Conservation (phyloP, 202 grass and related monocot species). For the Dendrocalamus latiflorus region DNA sequence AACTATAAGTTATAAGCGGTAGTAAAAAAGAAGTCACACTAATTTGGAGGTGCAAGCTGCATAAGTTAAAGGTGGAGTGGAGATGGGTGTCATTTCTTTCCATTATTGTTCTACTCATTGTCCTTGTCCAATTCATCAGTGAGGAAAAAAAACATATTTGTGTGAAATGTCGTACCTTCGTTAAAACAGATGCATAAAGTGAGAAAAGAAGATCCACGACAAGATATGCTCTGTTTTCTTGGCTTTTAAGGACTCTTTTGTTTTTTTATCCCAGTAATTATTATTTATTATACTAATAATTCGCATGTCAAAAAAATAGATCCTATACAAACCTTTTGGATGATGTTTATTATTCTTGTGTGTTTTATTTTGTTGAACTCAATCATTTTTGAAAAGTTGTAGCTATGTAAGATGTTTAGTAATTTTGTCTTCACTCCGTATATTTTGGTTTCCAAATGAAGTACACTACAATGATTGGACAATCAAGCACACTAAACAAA, state of each 20-base stretch:
- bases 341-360: neutral
- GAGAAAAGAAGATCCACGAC: no score
- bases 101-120: neutral
- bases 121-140: neutral
- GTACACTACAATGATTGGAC: neutral
- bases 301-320: no score
- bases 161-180: no score
- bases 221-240: no score
- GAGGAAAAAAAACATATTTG: neutral
- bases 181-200: no score
- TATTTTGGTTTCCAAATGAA: neutral
- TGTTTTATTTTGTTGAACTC: neutral
- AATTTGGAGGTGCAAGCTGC: neutral
- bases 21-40: no score
- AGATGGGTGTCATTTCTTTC: neutral
- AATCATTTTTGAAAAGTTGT: neutral
- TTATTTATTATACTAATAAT: no score
- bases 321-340: neutral
- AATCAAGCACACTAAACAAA: neutral
- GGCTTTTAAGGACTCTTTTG: no score
- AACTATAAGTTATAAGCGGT: no score
- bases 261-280: no score
- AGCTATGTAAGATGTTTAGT: neutral
- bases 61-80: constrained; percentile 10
- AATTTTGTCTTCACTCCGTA: neutral